Percentiles rank a stretch among this genome's conserved stretches.
Evolutionary conservation across 1,284 basidiomycete genomes (phyloP).

Genomic region (Cutaneotrichosporon spelunceum): DNA sequence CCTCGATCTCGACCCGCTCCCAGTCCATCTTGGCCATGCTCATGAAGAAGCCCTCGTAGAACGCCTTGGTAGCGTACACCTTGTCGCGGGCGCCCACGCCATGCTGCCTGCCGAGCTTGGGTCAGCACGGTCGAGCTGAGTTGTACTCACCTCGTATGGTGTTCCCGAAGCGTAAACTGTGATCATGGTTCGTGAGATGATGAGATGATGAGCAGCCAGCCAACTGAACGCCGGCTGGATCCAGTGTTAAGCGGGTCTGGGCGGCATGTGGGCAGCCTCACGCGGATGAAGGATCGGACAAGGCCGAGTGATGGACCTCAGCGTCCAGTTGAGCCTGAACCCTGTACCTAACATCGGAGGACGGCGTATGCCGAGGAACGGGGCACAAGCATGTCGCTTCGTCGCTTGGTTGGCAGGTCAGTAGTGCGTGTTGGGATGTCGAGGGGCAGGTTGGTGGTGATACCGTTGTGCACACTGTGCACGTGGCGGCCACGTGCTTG

Average conservation of each 20-base stretch:
- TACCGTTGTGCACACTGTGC: too few relatives aligned
- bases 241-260: too few relatives aligned
- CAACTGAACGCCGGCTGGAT: too few relatives aligned
- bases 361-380: too few relatives aligned
- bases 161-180: slow-evolving; percentile 16
- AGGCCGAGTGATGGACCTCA: not conserved
- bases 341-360: not conserved
- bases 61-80: slow-evolving; percentile 23
- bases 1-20: slow-evolving; percentile 16
- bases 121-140: slow-evolving; percentile 9
- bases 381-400: too few relatives aligned
- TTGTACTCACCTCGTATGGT: slow-evolving; percentile 16
- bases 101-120: slow-evolving; percentile 21
- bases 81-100: slow-evolving; percentile 14
- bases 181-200: slow-evolving; percentile 9
- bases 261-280: not conserved
- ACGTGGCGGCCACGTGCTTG: too few relatives aligned
- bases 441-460: too few relatives aligned
- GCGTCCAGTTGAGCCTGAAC: slow-evolving; percentile 3
- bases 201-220: not conserved
- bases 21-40: slow-evolving; percentile 20
- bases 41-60: slow-evolving; percentile 22
- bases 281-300: not conserved
- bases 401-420: too few relatives aligned
- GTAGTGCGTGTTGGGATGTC: too few relatives aligned